Conservation (phyloP, 306 rosid species). For the Sphenostylis stenocarpa region DNA sequence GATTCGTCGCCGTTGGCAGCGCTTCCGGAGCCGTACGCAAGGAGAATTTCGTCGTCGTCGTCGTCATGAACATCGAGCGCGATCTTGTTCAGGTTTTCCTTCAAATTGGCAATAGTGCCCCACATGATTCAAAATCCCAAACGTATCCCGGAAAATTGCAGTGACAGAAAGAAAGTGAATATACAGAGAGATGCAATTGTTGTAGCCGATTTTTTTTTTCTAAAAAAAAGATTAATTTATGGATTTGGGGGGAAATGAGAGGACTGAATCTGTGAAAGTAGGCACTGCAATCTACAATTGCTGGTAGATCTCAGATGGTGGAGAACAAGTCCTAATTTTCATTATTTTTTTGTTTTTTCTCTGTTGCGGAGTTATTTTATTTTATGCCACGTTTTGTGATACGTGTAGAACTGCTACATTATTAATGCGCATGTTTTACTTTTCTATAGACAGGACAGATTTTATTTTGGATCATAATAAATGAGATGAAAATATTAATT, state of each 20-base stretch:
- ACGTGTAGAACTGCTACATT: neutral
- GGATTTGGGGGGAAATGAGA: neutral
- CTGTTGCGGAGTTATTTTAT: neutral
- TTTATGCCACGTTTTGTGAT: constrained; percentile 3
- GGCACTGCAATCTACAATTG: constrained; percentile 21
- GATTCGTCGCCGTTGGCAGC: constrained; percentile 40
- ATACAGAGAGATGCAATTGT: neutral
- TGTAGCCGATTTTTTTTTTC: neutral
- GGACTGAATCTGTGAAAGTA: constrained; percentile 27
- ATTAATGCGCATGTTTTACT: too few species aligned
- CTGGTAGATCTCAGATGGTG: constrained; percentile 36
- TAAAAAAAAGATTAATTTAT: neutral
- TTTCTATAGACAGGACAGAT: too few species aligned
- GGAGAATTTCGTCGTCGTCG: constrained; percentile 51
- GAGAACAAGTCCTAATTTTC: neutral
- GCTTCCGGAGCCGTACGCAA: constrained; percentile 36
- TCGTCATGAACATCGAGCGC: constrained; percentile 73
- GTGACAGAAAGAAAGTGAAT: neutral
- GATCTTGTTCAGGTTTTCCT: constrained; percentile 79
- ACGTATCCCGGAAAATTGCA: constrained; percentile 9
- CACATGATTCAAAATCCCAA: constrained; percentile 51
- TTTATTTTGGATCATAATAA: too few species aligned
- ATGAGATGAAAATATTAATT: too few species aligned
- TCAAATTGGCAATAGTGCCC: constrained; percentile 70
- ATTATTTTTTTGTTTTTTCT: neutral